Base-by-base conservation (phyloP, 805 yeast species). In the Teunomyces aglyptinius region DNA sequence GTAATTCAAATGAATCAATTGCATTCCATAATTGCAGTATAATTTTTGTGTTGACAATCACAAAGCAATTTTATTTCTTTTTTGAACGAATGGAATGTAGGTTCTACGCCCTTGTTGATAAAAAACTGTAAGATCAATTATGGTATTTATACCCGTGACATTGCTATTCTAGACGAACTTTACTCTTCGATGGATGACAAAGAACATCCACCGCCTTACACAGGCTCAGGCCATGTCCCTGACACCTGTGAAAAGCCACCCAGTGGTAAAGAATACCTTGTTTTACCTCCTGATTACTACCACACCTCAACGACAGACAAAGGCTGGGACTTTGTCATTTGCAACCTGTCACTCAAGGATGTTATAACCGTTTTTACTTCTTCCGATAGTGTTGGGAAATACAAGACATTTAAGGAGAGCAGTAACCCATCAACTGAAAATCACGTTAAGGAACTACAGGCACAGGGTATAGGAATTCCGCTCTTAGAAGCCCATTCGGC, bases 301-400 rank as follows among this genome's bases (percentile, higher is more conserved):
- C 12, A 26, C 12, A 13, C 22, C 2, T 5, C 33, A 12, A 29
- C 32, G 10, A 27, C 26, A 13, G 11, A 16, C 22, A 28, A 40
- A 10, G 43, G 43, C 11, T 40, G 43, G 43, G 24, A 29, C 12
- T 40, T 40, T n/a, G 24, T 40, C 12, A n/a, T 40, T 15, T 40
- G 43, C n/a, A 40, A 40, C 28, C 32, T 27, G 35, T 7, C 33
- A 4, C 16, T 40, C 7, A 29, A 19, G 6, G 27, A 28, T 16
- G 20, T 13, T 11, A n/a, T 40, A 6, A 40, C 35, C 7, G 43
- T 40, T 5, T 40, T 40, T 22, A 29, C 33, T 11, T 40, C 43
- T 16, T 13, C 36, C 11, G 43, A 40, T 15, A 27, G 20, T 19
- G 35, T 29, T 18, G 36, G 15, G 5, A 40, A 40, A 13, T 40